Percentiles rank a stretch among this genome's conserved stretches.
Conservation (phyloP, 306 rosid genomes). For the Trichosanthes truncata region DNA sequence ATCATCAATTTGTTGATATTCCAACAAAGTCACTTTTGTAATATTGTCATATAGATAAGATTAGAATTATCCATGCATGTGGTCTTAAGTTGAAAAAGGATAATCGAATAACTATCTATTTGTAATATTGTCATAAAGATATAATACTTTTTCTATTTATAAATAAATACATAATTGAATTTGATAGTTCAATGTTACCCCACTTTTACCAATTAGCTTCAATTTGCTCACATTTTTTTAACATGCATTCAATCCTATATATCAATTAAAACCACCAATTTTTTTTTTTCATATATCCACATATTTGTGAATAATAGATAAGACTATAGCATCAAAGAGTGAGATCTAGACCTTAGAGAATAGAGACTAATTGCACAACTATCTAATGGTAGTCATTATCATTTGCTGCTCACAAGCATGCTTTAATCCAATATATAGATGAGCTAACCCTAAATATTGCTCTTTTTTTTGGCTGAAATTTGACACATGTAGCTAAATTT, state of each 20-base stretch:
- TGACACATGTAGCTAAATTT: neutral
- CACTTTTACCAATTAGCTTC: too few relatives aligned
- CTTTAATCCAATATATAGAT: neutral
- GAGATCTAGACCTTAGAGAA: neutral
- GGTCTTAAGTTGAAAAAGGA: neutral
- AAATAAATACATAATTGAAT: too few relatives aligned
- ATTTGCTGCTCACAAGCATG: neutral
- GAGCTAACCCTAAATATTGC: neutral
- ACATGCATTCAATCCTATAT: too few relatives aligned
- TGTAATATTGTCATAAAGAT: neutral
- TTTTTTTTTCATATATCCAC: neutral
- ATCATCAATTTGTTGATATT: neutral
- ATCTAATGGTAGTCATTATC: neutral
- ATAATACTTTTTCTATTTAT: too few relatives aligned
- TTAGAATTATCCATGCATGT: neutral
- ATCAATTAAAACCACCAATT: neutral
- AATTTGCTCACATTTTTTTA: too few relatives aligned
- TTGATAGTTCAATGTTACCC: too few relatives aligned
- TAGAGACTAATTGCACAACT: neutral
- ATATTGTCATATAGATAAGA: neutral
- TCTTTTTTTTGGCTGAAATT: neutral
- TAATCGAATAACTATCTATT: neutral
- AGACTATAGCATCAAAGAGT: neutral
- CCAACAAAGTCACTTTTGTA: neutral
- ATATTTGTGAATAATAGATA: neutral